Conservation (phyloP, 441 rosid species). For the Euphorbia schlechtendalii region DNA sequence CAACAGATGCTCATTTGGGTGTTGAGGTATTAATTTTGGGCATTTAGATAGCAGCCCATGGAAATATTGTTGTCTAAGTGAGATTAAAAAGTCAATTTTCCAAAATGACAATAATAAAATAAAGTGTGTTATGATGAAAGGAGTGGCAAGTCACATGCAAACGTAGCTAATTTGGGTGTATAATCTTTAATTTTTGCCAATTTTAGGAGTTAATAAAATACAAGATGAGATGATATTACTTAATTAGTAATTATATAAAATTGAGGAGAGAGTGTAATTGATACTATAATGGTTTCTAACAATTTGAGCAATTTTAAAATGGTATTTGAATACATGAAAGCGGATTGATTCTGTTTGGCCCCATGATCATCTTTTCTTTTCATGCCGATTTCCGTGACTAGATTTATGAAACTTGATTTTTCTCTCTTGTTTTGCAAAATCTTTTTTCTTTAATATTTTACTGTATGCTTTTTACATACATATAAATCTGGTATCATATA, state of each 20-base stretch:
- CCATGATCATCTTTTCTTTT: conserved; percentile 10
- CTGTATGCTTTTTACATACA: no score
- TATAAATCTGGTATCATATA: no score
- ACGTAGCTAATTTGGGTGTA: conserved; percentile 30
- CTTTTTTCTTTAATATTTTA: no score
- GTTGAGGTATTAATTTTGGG: no score
- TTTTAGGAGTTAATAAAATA: conserved; percentile 15
- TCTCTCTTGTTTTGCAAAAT: no score
- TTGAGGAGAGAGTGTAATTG: background rate
- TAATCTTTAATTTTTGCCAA: conserved; percentile 24
- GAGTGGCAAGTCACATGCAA: conserved; percentile 44
- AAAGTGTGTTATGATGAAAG: conserved; percentile 25
- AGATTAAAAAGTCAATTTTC: no score
- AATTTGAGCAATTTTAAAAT: background rate
- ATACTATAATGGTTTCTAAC: conserved; percentile 4
- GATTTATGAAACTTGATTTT: conserved; percentile 12
- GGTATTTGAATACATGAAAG: conserved; percentile 6
- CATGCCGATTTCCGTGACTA: conserved; percentile 22
- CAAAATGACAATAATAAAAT: background rate
- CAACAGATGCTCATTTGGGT: no score
- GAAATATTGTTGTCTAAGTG: no score
- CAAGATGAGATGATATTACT: no score
- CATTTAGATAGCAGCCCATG: no score
- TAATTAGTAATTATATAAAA: background rate
- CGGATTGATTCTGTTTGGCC: conserved; percentile 15